Evolutionary conservation across 202 grass and related monocot species (phyloP).

Genomic region (Digitaria exilis): DNA sequence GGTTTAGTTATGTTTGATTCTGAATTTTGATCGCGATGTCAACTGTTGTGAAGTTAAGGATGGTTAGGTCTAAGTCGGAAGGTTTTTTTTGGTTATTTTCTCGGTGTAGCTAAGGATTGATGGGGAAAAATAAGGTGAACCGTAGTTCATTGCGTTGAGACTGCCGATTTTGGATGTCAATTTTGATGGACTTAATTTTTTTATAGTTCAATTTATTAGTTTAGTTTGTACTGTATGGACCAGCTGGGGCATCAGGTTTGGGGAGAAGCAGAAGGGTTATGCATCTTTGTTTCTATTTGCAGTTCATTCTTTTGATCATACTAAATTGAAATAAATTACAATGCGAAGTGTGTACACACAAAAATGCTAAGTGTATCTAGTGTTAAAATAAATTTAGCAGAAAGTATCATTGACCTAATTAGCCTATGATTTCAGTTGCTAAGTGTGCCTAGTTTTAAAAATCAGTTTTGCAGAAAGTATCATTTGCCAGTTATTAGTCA

Average conservation of each 20-base stretch:
- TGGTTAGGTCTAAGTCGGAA: neutral
- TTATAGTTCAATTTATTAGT: neutral
- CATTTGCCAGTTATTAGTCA: neutral
- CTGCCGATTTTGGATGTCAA: neutral
- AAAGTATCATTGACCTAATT: neutral
- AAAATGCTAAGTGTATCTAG: neutral
- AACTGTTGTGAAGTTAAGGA: neutral
- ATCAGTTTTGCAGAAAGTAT: conserved; percentile 10
- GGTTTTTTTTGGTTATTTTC: neutral
- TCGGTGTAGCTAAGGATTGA: neutral
- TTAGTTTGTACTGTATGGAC: neutral
- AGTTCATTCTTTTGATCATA: conserved; percentile 7
- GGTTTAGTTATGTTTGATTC: conserved; percentile 30
- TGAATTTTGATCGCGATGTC: conserved; percentile 3
- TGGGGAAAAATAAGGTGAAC: neutral
- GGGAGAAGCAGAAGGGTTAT: neutral
- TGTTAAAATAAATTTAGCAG: conserved; percentile 2
- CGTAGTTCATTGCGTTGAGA: neutral
- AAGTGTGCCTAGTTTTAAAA: neutral
- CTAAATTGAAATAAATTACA: neutral
- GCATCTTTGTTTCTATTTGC: neutral
- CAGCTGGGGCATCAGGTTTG: neutral
- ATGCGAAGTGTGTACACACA: neutral
- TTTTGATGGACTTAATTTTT: neutral
- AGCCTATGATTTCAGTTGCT: conserved; percentile 9